Conservation (phyloP, 176 grass and related monocot genomes). For the Oryza punctata region DNA sequence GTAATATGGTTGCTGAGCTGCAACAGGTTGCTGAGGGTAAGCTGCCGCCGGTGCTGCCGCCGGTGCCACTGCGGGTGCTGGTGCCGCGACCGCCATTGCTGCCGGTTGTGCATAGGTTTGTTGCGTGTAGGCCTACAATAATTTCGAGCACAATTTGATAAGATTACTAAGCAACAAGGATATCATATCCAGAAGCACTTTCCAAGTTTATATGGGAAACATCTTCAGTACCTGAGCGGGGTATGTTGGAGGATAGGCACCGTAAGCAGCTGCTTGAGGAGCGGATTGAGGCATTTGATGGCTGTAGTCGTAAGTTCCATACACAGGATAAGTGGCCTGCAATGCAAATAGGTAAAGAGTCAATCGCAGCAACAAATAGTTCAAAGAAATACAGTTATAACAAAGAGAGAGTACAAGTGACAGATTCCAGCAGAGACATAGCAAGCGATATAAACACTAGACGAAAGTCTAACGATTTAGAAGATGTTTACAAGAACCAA, state of each 20-base stretch:
- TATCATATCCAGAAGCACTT: background rate
- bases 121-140: conserved; percentile 56
- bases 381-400: background rate
- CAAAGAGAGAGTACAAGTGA: background rate
- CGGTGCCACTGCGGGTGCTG: background rate
- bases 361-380: conserved; percentile 8
- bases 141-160: background rate
- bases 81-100: conserved; percentile 32
- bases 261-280: conserved; percentile 64
- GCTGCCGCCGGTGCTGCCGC: conserved; percentile 23
- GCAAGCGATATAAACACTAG: background rate
- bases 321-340: conserved; percentile 61
- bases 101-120: conserved; percentile 68
- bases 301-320: conserved; percentile 67
- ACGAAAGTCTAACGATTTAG: background rate
- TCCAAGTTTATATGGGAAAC: conserved; percentile 14
- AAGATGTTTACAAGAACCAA: background rate
- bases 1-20: conserved; percentile 67
- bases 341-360: background rate
- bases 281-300: conserved; percentile 66
- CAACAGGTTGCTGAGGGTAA: conserved; percentile 58
- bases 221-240: conserved; percentile 57
- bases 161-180: background rate
- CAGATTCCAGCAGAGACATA: background rate
- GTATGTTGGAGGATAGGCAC: conserved; percentile 74